Evolutionary conservation across 1,284 basidiomycete species (phyloP).

Genomic region (Ustilago vetiveriae): DNA sequence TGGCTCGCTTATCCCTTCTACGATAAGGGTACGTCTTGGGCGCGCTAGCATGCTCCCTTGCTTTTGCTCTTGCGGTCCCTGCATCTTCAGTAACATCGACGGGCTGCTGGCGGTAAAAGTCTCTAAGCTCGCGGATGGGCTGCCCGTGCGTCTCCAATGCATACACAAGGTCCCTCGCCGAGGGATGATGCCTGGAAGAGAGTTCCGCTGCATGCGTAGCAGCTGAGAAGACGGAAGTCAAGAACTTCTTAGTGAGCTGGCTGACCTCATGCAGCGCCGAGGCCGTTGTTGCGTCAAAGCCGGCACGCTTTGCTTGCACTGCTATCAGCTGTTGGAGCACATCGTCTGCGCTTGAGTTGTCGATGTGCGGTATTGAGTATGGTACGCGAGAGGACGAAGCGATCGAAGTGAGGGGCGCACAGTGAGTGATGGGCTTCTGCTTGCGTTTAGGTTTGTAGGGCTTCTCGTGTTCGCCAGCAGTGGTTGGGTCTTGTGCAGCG

Average conservation of each 20-base stretch:
- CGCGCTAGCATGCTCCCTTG: constrained; percentile 10
- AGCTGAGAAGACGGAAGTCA: constrained; percentile 37
- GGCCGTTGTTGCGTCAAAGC: constrained; percentile 36
- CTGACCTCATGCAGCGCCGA: constrained; percentile 40
- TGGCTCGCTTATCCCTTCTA: background rate
- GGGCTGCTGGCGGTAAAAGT: constrained; percentile 27
- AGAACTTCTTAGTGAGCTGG: constrained; percentile 38
- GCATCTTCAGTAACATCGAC: constrained; percentile 4
- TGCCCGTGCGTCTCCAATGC: constrained; percentile 50
- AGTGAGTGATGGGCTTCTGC: constrained; percentile 26
- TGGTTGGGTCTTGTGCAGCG: background rate
- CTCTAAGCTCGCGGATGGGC: constrained; percentile 33
- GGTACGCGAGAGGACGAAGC: constrained; percentile 25
- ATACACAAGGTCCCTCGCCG: constrained; percentile 43
- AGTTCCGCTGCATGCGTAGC: constrained; percentile 41
- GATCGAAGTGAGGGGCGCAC: constrained; percentile 11
- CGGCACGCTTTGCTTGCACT: constrained; percentile 23
- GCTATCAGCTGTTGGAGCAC: constrained; percentile 40
- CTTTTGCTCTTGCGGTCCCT: constrained; percentile 10
- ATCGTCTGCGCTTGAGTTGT: constrained; percentile 19
- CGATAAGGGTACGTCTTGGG: constrained; percentile 5
- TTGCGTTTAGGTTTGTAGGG: constrained; percentile 37
- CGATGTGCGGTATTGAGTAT: constrained; percentile 22
- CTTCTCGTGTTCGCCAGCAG: constrained; percentile 2
- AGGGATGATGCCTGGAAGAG: constrained; percentile 28